Evolutionary conservation across 129 eudicot genomes (phyloP).

Genomic region (Arctium minus): DNA sequence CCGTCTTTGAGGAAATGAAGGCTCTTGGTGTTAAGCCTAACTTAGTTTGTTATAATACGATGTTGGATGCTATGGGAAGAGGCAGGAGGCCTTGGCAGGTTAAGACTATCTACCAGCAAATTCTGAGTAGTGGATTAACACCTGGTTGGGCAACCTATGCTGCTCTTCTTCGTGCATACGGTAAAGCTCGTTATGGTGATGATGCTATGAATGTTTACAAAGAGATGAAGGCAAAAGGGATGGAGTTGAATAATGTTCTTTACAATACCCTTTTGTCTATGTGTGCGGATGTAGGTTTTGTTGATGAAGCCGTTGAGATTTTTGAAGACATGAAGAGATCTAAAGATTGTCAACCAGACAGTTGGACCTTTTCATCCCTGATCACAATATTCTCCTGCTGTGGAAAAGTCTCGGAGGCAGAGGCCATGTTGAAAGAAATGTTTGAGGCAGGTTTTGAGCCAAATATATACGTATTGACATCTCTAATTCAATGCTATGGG

Average conservation of each 20-base stretch:
- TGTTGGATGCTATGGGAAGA: conserved; percentile 92
- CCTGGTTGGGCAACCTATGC: conserved; percentile 79
- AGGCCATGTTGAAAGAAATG: conserved; percentile 66
- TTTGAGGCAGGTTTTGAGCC: conserved; percentile 69
- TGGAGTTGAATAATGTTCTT: conserved; percentile 55
- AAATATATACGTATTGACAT: conserved; percentile 66
- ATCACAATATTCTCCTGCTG: conserved; percentile 71
- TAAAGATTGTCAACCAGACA: conserved; percentile 59
- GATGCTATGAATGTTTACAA: conserved; percentile 77
- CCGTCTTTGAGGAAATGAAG: conserved; percentile 93
- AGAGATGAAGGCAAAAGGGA: conserved; percentile 74
- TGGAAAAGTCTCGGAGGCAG: conserved; percentile 70
- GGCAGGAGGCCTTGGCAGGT: conserved; percentile 97
- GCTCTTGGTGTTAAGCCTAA: conserved; percentile 74
- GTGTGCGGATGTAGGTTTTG: conserved; percentile 78
- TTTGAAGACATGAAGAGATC: conserved; percentile 70
- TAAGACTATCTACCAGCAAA: conserved; percentile 68
- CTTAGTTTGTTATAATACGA: conserved; percentile 51
- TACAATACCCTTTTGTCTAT: conserved; percentile 76
- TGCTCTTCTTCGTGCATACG: conserved; percentile 62
- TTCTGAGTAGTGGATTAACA: conserved; percentile 49
- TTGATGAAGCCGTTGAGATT: conserved; percentile 66
- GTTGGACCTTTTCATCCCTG: conserved; percentile 77
- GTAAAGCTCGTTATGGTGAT: conserved; percentile 71
- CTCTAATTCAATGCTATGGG: conserved; percentile 89